Conservation (phyloP, 306 rosid genomes). For the Quercus agrifolia region DNA sequence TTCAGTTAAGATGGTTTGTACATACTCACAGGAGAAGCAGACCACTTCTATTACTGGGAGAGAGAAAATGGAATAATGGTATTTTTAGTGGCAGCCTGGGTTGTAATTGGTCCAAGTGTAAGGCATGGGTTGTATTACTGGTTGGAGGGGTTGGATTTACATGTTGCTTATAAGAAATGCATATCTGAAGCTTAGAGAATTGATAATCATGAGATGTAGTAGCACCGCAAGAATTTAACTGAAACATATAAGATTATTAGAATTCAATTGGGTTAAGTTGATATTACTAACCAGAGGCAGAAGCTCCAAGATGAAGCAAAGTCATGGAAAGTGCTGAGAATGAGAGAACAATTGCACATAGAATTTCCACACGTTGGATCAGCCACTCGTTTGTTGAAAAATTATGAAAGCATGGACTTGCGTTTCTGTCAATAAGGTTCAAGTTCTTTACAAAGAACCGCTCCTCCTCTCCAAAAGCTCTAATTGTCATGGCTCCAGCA, state of each 20-base stretch:
- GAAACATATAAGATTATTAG: neutral
- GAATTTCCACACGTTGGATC: conserved; percentile 18
- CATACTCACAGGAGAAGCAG: neutral
- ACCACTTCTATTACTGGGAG: neutral
- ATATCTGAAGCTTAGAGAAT: neutral
- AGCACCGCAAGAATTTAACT: neutral
- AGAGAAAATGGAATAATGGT: neutral
- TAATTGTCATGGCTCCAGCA: conserved; percentile 29
- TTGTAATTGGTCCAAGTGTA: no score
- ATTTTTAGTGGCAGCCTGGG: no score
- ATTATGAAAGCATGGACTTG: conserved; percentile 11
- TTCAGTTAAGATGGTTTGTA: neutral
- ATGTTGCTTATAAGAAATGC: neutral
- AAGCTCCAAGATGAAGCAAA: conserved; percentile 8
- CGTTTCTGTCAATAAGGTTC: conserved; percentile 24
- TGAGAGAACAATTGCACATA: conserved; percentile 29
- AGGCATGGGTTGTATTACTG: neutral
- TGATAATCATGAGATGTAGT: neutral
- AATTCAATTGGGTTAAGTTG: neutral
- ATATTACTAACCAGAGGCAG: conserved; percentile 23
- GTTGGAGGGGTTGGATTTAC: neutral
- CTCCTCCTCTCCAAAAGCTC: conserved; percentile 28
- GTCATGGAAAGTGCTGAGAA: conserved; percentile 15
- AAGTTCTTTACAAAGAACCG: conserved; percentile 11
- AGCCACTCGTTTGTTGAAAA: conserved; percentile 33